Evolutionary conservation across 108 stramenopile genomes (phyloP), one percentile per base, ranked within the genome.

Genomic region (Cyclotella cryptica): DNA sequence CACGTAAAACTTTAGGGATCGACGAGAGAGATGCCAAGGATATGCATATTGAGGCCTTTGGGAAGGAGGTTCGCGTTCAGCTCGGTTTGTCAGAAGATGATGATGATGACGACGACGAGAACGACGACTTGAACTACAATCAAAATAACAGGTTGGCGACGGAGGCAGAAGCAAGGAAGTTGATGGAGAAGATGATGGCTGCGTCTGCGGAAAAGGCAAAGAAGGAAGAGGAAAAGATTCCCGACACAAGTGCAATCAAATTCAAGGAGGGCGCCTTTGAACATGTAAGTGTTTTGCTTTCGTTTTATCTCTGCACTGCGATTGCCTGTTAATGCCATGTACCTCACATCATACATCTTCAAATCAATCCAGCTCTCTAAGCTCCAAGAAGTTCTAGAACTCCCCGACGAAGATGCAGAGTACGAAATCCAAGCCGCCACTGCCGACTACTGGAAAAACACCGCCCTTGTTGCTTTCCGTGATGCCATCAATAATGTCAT

Each of bases 1-100:
- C 96, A 0, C 76, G 92, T 17, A 53, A 81, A 35, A 86, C 92
- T 14, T 71, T 96, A 51, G 96, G 96, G 43, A 85, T 96, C 49
- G 60, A 62, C 46, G 93, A 93, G 21, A 72, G 79, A 0, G 88
- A 84, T 28, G 96, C 90, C 24, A 65, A 71, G 61, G 83, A 89
- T 45, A 86, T 94, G 91, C 91, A 94, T 55, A 71, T 90, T 26
- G 80, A 85, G 6, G 82, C 85, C 28, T 93, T 92, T 61, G 85
- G 78, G 22, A 81, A 89, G 67, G 91, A 93, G 81, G 89, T 93
- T 27, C 80, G 85, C 15, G 79, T 67, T 9, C 80, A 87, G 35
- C 73, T 92, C 66, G 95, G 92, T 27, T 43, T 89, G 53, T 28
- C 65, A 0, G 88, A 88, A 24, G 85, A 74, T 46, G 84, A 76